phyloP scores from a whole-genome alignment of 106 monocot genomes.

The Acorus calamus region DNA sequence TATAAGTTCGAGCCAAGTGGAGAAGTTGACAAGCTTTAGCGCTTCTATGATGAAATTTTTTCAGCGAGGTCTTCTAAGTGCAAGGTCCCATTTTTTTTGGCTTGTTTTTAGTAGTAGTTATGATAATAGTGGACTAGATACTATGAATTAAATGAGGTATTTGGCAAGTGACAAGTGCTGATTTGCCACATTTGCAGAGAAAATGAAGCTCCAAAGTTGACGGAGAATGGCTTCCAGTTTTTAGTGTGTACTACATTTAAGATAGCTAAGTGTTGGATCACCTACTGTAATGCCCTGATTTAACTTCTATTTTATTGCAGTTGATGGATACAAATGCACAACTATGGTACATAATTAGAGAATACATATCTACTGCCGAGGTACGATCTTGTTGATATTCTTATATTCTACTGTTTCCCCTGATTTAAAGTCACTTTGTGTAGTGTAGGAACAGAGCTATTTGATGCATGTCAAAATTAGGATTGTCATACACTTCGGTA shows the following conservation, averaged over 20 bases:
- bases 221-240: constrained; percentile 96
- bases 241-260: constrained; percentile 39
- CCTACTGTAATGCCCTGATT: constrained; percentile 2
- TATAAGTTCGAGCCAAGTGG: constrained; percentile 81
- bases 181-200: constrained; percentile 46
- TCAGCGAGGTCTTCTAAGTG: constrained; percentile 91
- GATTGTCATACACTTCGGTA: too few species aligned
- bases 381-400: constrained; percentile 21
- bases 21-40: constrained; percentile 63
- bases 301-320: constrained; percentile 30
- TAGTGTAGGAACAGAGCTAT: neutral
- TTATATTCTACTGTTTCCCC: neutral
- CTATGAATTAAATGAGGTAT: too few species aligned
- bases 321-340: constrained; percentile 99
- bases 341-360: constrained; percentile 94
- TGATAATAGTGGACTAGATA: too few species aligned
- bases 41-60: constrained; percentile 90
- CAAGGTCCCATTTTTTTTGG: constrained; percentile 36
- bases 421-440: neutral
- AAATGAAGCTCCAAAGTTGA: constrained; percentile 79
- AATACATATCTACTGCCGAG: constrained; percentile 93
- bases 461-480: neutral
- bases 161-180: neutral
- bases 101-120: neutral
- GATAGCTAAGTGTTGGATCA: neutral